These are phyloP conservation scores for Asterochloris erici DNA, from an alignment of 139 green algal species.

Conservation along the genomic window DNA sequence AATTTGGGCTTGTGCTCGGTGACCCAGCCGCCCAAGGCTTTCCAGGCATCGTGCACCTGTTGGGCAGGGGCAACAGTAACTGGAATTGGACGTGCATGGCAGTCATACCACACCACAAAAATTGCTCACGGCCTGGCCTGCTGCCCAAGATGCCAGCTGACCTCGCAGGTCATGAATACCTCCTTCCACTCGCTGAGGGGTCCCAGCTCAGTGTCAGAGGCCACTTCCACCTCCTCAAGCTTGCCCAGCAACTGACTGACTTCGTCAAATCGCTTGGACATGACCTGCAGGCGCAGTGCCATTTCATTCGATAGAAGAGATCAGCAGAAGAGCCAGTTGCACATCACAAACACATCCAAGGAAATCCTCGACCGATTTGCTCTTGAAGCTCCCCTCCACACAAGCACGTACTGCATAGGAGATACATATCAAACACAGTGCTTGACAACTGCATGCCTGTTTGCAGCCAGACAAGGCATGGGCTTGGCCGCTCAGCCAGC, in stretches of 20 bases:
- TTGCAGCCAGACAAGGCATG: no score
- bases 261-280: not conserved
- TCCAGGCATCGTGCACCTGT: constrained; percentile 65
- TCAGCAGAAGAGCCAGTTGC: not conserved
- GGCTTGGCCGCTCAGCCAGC: no score
- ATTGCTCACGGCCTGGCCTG: no score
- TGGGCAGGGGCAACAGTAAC: no score
- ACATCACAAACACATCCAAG: not conserved
- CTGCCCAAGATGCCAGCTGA: not conserved
- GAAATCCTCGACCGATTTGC: no score
- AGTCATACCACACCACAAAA: no score
- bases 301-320: no score
- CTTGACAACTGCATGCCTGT: no score
- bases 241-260: constrained; percentile 39
- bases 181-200: constrained; percentile 59
- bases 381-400: no score
- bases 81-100: no score
- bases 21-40: constrained; percentile 73
- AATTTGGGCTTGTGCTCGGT: constrained; percentile 51
- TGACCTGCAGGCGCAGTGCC: not conserved
- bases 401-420: no score
- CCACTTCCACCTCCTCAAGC: constrained; percentile 44
- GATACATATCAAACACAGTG: no score
- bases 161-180: constrained; percentile 63
- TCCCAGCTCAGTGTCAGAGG: constrained; percentile 31